phyloP scores from a whole-genome alignment of 2,329 filamentous ascomycete genomes.

The Fusarium coicis region DNA sequence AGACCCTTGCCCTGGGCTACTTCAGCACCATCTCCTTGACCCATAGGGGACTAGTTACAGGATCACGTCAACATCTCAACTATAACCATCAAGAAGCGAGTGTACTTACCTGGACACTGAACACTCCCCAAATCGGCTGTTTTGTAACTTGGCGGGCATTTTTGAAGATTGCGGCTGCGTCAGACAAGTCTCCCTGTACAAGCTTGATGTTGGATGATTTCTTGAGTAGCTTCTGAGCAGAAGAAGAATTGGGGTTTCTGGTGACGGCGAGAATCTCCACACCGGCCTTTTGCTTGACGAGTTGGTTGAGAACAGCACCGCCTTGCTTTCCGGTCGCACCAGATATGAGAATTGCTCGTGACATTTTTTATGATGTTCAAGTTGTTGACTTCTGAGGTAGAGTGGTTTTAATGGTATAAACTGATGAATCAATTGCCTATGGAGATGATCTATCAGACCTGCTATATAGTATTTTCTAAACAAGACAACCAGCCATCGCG shows the following conservation, averaged over 20 bases:
- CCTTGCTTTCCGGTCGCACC: conserved; percentile 55
- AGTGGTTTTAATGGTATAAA: not conserved
- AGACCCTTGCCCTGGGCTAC: conserved; percentile 64
- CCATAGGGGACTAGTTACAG: not conserved
- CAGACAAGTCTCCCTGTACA: conserved; percentile 67
- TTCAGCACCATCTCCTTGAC: conserved; percentile 8
- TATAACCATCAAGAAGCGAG: not conserved
- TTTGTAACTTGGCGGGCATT: not conserved
- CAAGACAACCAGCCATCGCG: fast-evolving
- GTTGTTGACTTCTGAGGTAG: not conserved
- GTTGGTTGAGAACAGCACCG: conserved; percentile 47
- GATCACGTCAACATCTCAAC: not conserved
- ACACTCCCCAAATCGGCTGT: conserved; percentile 22
- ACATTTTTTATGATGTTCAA: not conserved
- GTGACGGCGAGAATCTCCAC: conserved; percentile 70
- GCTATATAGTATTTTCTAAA: not conserved
- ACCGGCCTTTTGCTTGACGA: conserved; percentile 46
- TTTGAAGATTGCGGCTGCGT: conserved; percentile 61
- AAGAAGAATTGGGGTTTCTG: conserved; percentile 62
- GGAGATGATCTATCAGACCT: not conserved
- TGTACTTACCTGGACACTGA: conserved; percentile 18
- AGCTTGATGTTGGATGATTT: conserved; percentile 62
- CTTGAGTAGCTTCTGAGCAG: conserved; percentile 59
- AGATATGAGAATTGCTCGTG: conserved; percentile 46
- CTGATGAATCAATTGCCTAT: not conserved